Conservation (phyloP, 768 basidiomycete genomes). For the Trametes meyenii region DNA sequence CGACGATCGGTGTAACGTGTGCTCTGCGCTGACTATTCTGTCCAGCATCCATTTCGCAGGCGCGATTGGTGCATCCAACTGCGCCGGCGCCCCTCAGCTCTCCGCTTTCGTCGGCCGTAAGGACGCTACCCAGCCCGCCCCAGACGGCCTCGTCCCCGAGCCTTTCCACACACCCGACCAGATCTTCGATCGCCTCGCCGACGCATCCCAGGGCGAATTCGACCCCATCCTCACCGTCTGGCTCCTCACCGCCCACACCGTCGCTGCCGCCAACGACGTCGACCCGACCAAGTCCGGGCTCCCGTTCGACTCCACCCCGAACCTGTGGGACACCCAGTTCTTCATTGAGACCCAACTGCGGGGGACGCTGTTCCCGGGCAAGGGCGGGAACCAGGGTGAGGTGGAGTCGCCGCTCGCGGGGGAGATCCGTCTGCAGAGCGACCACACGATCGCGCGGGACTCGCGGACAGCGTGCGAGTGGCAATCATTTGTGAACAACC, state of each 20-base stretch:
- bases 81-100: constrained; percentile 48
- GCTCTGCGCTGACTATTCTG: background rate
- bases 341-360: constrained; percentile 33
- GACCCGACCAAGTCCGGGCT: constrained; percentile 28
- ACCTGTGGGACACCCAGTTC: constrained; percentile 31
- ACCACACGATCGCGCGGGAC: constrained; percentile 35
- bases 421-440: constrained; percentile 38
- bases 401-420: constrained; percentile 33
- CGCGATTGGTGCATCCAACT: constrained; percentile 46
- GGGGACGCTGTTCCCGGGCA: constrained; percentile 32
- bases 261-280: constrained; percentile 29
- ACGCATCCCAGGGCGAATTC: constrained; percentile 25
- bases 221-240: constrained; percentile 24
- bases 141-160: constrained; percentile 28
- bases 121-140: constrained; percentile 21
- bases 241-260: constrained; percentile 24
- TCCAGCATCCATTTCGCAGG: constrained; percentile 49
- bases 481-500: constrained; percentile 20
- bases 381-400: constrained; percentile 32
- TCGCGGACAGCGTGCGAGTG: constrained; percentile 29
- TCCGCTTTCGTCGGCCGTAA: constrained; percentile 38
- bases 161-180: constrained; percentile 30
- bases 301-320: constrained; percentile 33
- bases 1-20: background rate
- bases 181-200: constrained; percentile 18